Evolutionary conservation across 106 monocot genomes (phyloP), one percentile per base, ranked within the genome.

Genomic region (Iris macrosiphon): DNA sequence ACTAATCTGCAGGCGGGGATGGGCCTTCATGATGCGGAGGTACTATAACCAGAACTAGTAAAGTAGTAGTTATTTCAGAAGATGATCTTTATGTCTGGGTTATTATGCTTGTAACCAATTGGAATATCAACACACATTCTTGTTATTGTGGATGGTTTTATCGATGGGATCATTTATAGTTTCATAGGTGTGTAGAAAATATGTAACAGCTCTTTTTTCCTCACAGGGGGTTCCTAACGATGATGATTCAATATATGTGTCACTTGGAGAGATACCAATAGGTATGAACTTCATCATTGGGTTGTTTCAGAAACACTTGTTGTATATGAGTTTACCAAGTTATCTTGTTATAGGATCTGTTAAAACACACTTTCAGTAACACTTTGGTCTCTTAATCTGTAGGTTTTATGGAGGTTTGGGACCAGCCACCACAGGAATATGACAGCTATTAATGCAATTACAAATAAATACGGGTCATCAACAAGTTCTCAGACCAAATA

Each of bases 371-470:
- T n/a, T n/a, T n/a, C n/a, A n/a, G n/a, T n/a, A n/a, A n/a, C n/a
- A n/a, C n/a, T n/a, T n/a, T n/a, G n/a, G n/a, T 62, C 44, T 38
- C 4, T 49, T 54, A 37, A 7, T 64, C 46, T 77, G 12, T 34
- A 84, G 79, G 84, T 14, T 84, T 84, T 64, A 75, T 85, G 80
- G 82, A 68, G 46, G 82, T 76, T 18, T 86, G 80, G 86, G 86
- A 81, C 55, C 80, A 80, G 45, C 73, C 62, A 49, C 48, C 75
- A 66, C 76, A 62, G 31, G 86, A 86, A 31, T 81, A 76, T 62
- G 86, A 60, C 43, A 80, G 57, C n/a, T 10, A 4, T 35, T 6
- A 6, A 35, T 35, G 10, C 34, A 6, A 10, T 10, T 35, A 10
- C 34, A 6, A 6, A 10, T 35, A 6, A 35, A 6, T 35, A 35